These are phyloP conservation scores for Lactarius pseudohatsudake DNA, from an alignment of 768 basidiomycete species.

Conservation along the genomic window DNA sequence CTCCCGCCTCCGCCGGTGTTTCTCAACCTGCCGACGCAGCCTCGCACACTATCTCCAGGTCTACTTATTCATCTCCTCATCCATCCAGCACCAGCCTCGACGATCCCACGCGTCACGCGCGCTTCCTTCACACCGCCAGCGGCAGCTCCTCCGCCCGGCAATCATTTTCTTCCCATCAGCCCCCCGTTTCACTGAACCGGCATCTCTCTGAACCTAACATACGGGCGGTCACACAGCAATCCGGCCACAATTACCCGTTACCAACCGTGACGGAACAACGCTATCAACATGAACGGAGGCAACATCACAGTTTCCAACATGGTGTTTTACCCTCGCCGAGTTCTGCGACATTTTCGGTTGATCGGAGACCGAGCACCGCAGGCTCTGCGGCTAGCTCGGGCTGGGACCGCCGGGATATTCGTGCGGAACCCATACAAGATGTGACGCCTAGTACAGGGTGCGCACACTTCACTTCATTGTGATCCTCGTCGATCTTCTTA, in stretches of 20 bases:
- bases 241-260: constrained; percentile 9
- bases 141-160: constrained; percentile 19
- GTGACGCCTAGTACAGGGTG: constrained; percentile 16
- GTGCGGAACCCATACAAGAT: constrained; percentile 15
- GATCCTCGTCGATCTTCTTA: constrained; percentile 27
- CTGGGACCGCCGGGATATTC: constrained; percentile 22
- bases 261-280: constrained; percentile 10
- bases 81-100: neutral
- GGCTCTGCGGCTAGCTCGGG: constrained; percentile 26
- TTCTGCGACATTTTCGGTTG: constrained; percentile 18
- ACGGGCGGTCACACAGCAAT: constrained; percentile 14
- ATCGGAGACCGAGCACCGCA: constrained; percentile 24
- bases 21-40: constrained; percentile 10
- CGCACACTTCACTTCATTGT: neutral
- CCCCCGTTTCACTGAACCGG: constrained; percentile 8
- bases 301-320: constrained; percentile 22
- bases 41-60: constrained; percentile 1
- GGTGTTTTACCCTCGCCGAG: constrained; percentile 18
- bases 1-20: constrained; percentile 15
- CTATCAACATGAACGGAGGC: constrained; percentile 9
- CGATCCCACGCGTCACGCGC: constrained; percentile 21
- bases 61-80: constrained; percentile 12
- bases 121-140: constrained; percentile 18
- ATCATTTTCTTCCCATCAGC: constrained; percentile 12
- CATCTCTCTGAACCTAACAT: constrained; percentile 26